Base-by-base conservation (phyloP, 2,329 filamentous ascomycete genomes). In the Trichoderma koningiopsis region DNA sequence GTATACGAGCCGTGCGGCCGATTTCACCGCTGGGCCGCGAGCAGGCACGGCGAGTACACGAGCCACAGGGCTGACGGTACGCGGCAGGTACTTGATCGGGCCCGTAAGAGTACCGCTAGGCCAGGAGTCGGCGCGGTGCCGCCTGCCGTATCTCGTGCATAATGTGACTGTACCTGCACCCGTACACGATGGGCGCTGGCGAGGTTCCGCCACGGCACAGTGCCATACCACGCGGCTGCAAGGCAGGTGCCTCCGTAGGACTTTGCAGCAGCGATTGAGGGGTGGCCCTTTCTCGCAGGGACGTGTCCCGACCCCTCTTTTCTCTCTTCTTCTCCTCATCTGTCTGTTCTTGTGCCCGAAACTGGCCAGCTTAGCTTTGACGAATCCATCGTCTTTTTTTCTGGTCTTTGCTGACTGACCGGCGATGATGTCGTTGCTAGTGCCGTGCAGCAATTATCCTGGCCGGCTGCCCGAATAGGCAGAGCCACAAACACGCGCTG, bases 381-480 rank as follows among this genome's bases (percentile, higher is more conserved):
- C 52, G 62, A 56, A 40, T 49, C 63, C 53, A 49, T 47, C 53
- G 47, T 33, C 14, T 24, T 35, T 58, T 40, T 40, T 19, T 37
- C 6, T 35, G 1, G 11, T 14, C 37, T 6, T 40, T 40, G 37
- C 37, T 40, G 37, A 40, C 37, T 13, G 63, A 66, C 63, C 58
- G 47, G 40, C 58, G 53, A 58, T n/a, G 13, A 55, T 47, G 52
- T 57, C 62, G 62, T 52, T 43, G 33, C 52, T 43, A n/a, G 37
- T 47, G 52, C 43, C 52, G 52, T 19, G 33, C 52, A 31, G 43
- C 43, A n/a, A 19, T 6, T 16, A 31, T 49, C 37, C 62, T 47
- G 53, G 49, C 63, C 63, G 33, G 33, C 33, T 57, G 63, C 63
- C 63, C 53, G 14, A 66, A 66, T 58, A 66, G 53, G 63, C 63